Base-by-base conservation (phyloP, 306 rosid genomes). In the Trichosanthes cucumerina region DNA sequence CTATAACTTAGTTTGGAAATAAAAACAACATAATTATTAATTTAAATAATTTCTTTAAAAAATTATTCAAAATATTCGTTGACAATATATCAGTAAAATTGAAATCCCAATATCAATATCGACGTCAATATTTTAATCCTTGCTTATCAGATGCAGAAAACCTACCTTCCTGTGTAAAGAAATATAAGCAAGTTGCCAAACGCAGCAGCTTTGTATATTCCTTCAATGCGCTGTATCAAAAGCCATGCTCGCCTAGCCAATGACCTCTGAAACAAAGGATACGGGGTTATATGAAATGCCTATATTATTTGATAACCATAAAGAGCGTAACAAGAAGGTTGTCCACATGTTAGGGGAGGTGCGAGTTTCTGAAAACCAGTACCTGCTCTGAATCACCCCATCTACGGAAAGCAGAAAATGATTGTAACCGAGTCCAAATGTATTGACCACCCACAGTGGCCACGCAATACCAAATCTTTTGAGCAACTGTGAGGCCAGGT, bases 381-480 rank as follows among this genome's bases (percentile, higher is more conserved):
- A 96, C 99, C 99, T 92, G 99, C 85, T 91, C 98, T 80, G 99
- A 91, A 84, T 96, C 97, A 39, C 98, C 98, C 98, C 99, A 96
- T 85, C 97, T 85, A 54, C 99, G 99, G 80, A 96, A 96, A 71
- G 99, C 99, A 85, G 99, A 96, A 83, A 96, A 96, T 8, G 99
- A 88, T 68, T 93, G 98, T 71, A 96, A 75, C 57, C 98, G 96
- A 75, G 97, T 89, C 99, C 99, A 96, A 47, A 96, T 76, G 85
- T 96, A 96, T 46, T 91, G 97, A 77, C 99, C 99, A 77, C 99
- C 99, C 63, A 96, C 99, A 57, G 93, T 86, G 26, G 97, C 96
- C 83, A 92, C 18, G 83, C 98, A 96, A 76, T 96, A 96, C 98
- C 97, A 96, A 84, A 91, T 63, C 87, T 92, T 96, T 78, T 96